phyloP scores from a whole-genome alignment of 306 rosid genomes.

The Medicago lupulina region DNA sequence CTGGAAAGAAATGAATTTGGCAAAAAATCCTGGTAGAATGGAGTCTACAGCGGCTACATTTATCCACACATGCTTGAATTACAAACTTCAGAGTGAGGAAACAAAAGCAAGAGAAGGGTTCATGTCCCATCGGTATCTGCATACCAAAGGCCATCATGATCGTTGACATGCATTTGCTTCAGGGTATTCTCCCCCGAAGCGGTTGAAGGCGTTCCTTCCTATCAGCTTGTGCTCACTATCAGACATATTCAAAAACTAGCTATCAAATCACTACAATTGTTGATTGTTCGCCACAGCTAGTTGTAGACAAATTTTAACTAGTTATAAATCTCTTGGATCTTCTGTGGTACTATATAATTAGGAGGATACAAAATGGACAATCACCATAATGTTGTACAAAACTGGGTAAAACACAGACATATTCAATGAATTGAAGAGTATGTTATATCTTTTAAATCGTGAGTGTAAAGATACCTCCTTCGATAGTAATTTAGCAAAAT shows the following conservation, averaged over 20 bases:
- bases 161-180: neutral
- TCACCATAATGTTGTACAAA: slow-evolving; percentile 7
- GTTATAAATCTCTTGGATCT: slow-evolving; percentile 14
- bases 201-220: neutral
- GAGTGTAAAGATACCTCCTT: slow-evolving; percentile 8
- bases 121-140: neutral
- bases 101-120: neutral
- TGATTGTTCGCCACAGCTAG: slow-evolving; percentile 2
- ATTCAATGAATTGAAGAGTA: slow-evolving; percentile 10
- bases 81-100: neutral
- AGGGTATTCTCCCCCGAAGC: neutral
- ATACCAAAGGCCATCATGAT: neutral
- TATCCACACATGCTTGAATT: slow-evolving; percentile 1
- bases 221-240: neutral
- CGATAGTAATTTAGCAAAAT: slow-evolving; percentile 23
- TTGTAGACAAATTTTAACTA: slow-evolving; percentile 3
- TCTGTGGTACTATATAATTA: neutral
- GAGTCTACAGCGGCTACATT: neutral
- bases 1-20: neutral
- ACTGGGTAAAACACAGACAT: slow-evolving; percentile 9
- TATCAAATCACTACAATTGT: neutral
- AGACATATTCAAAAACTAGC: neutral
- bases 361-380: slow-evolving; percentile 20
- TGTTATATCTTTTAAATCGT: slow-evolving; percentile 8
- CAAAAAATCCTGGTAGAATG: neutral